Base-by-base conservation (phyloP, 2,329 filamentous ascomycete species). In the Aspergillus phoenicis region DNA sequence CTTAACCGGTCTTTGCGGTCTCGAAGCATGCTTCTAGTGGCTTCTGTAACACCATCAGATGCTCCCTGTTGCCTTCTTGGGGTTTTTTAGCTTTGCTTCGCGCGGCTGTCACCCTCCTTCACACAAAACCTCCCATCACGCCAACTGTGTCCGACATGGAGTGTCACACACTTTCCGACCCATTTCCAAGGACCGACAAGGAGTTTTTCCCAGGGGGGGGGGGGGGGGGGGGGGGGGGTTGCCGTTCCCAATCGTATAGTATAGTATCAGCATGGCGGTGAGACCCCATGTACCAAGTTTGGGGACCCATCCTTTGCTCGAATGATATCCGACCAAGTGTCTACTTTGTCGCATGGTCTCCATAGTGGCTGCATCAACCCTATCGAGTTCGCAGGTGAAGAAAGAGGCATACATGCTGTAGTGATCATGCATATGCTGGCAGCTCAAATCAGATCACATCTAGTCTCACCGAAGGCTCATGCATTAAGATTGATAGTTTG, bases 241-340 rank as follows among this genome's bases (percentile, higher is more conserved):
- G 24, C 39, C 43, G 5, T 38, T 15, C 22, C 28, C 41, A 45
- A 45, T 45, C 8, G 22, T 13, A 15, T 15, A 36, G 33, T 36
- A 45, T 45, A 51, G 30, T 51, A 38, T 45, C 51, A 26, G 28
- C 54, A 52, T 28, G 45, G 54, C 55, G 55, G 45, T 57, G 33
- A 52, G 43, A 38, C 41, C 33, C 33, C 41, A 45, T 45, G 17
- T 41, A 36, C 38, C 33, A 36, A 22, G 26, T 26, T 48, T 43
- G 30, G 62, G 30, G 62, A 54, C 45, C 59, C 57, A 61, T 58
- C 38, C 10, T 13, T 24, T 56, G 54, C 59, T 59, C 63, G 52
- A 64, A 64, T 65, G 51, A 56, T 33, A 62, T 57, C 38, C 8
- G 15, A 45, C 43, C 64, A 66, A 62, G 62, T 65, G 64, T 49